These are phyloP conservation scores for Alternaria infectoria DNA, from an alignment of 2,329 filamentous ascomycete genomes.

Conservation along the genomic window DNA sequence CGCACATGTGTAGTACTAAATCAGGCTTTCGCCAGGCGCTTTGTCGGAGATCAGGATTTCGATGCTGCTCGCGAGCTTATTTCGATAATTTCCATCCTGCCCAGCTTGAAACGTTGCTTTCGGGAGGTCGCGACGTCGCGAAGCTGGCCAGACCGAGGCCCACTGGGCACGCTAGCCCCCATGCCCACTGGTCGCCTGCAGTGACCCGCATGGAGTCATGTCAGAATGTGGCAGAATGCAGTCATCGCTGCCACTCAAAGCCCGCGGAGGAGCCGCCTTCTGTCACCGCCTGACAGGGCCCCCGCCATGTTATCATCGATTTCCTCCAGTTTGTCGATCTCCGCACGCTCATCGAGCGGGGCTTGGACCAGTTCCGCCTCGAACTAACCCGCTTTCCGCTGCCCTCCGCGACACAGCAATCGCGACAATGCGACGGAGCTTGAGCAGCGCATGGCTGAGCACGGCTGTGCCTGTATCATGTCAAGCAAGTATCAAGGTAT, in stretches of 20 bases:
- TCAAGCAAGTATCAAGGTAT: background rate
- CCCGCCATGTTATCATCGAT: constrained; percentile 29
- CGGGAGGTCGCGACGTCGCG: constrained; percentile 8
- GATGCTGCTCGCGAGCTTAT: constrained; percentile 6
- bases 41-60: constrained; percentile 5
- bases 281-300: constrained; percentile 29
- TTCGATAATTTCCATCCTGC: constrained; percentile 10
- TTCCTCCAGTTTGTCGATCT: constrained; percentile 34
- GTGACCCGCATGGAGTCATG: constrained; percentile 32
- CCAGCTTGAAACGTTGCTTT: constrained; percentile 28
- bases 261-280: background rate
- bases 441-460: constrained; percentile 10
- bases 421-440: constrained; percentile 20
- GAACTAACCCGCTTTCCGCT: constrained; percentile 22
- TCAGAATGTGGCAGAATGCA: constrained; percentile 37
- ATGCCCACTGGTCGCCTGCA: constrained; percentile 22
- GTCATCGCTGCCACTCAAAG: constrained; percentile 21
- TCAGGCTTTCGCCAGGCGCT: background rate
- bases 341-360: constrained; percentile 14
- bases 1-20: background rate
- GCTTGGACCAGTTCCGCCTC: constrained; percentile 16
- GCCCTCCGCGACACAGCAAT: constrained; percentile 17
- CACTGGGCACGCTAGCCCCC: constrained; percentile 23
- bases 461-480: constrained; percentile 22
- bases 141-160: constrained; percentile 26